Evolutionary conservation across 192 early-diverging fungal species (phyloP).

Genomic region (Coemansia sp.): DNA sequence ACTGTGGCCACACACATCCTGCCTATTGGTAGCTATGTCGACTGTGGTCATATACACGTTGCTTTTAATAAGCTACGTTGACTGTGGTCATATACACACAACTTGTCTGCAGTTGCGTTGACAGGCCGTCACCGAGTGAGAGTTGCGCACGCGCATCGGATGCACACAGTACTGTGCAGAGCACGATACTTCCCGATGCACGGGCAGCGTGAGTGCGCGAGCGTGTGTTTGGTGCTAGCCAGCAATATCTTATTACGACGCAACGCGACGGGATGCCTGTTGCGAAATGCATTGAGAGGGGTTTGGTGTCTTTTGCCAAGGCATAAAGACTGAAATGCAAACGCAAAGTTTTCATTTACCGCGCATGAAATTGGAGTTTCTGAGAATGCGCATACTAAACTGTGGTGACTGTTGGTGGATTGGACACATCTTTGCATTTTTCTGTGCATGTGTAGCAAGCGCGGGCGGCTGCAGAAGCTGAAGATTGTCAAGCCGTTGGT

Average conservation of each 20-base stretch:
- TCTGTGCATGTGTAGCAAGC: slow-evolving; percentile 56
- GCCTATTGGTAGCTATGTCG: too few relatives aligned
- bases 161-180: too few relatives aligned
- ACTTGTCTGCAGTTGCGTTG: too few relatives aligned
- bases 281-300: too few relatives aligned
- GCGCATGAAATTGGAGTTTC: slow-evolving; percentile 11
- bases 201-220: not conserved
- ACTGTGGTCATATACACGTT: too few relatives aligned
- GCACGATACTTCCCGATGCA: not conserved
- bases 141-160: not conserved
- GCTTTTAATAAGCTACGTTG: too few relatives aligned
- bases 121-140: not conserved
- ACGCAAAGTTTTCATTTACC: slow-evolving; percentile 1
- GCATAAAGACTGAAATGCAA: not conserved
- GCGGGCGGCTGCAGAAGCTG: slow-evolving; percentile 78
- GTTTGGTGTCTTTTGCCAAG: too few relatives aligned
- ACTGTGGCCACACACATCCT: not conserved
- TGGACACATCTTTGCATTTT: too few relatives aligned
- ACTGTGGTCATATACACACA: too few relatives aligned
- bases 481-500: slow-evolving; percentile 81
- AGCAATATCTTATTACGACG: not conserved
- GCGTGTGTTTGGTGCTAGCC: not conserved
- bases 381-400: not conserved
- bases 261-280: not conserved
- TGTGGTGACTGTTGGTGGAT: slow-evolving; percentile 4